These are phyloP conservation scores for Gossypium rotundifolium DNA, from an alignment of 345 rosid genomes.

Conservation along the genomic window DNA sequence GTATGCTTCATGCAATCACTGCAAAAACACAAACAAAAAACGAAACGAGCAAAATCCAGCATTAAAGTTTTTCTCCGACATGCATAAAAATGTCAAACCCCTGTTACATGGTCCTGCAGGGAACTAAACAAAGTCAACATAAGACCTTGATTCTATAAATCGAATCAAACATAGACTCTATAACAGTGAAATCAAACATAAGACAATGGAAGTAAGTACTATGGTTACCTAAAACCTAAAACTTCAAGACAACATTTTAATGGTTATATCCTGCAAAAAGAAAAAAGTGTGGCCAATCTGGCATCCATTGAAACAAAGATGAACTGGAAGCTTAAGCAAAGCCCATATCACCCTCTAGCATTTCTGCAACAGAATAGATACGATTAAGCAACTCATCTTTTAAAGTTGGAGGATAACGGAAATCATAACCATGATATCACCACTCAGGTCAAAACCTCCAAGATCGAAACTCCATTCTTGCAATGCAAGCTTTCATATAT, in stretches of 20 bases:
- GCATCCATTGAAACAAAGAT: conserved; percentile 39
- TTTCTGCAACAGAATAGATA: conserved; percentile 67
- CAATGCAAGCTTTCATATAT: conserved; percentile 40
- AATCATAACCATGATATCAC: conserved; percentile 35
- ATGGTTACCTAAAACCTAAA: conserved; percentile 22
- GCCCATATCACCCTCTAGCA: conserved; percentile 49
- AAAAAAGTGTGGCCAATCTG: conserved; percentile 21
- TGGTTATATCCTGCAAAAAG: conserved; percentile 29
- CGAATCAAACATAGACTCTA: background rate
- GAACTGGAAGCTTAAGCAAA: conserved; percentile 41
- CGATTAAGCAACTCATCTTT: conserved; percentile 36
- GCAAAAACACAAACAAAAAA: background rate
- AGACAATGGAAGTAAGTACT: background rate
- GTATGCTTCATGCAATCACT: conserved; percentile 5
- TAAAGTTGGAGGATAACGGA: conserved; percentile 30
- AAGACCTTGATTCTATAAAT: conserved; percentile 9
- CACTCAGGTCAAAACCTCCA: conserved; percentile 48
- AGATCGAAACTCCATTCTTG: conserved; percentile 42
- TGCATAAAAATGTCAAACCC: conserved; percentile 52
- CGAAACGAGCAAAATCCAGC: conserved; percentile 25
- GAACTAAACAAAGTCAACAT: conserved; percentile 65
- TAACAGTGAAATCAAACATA: conserved; percentile 8
- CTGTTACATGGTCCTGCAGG: conserved; percentile 60
- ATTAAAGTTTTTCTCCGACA: conserved; percentile 40
- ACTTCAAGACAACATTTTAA: conserved; percentile 11